phyloP scores from a whole-genome alignment of 768 basidiomycete genomes.

The Agaricus blazei region DNA sequence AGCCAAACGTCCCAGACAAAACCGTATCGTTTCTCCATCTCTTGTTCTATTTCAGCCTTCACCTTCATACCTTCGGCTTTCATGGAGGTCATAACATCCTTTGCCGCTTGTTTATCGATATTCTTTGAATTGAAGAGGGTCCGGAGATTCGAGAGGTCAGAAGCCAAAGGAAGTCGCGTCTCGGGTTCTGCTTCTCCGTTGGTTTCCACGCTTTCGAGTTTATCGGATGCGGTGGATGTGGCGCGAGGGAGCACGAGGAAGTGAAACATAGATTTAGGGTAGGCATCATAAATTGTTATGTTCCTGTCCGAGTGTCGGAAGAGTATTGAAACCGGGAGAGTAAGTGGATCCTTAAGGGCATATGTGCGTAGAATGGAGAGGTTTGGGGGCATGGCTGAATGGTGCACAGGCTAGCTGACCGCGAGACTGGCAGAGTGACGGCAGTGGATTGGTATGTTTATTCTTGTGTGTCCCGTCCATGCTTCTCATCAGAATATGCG shows the following conservation, averaged over 20 bases:
- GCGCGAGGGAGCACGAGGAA: slow-evolving; percentile 78
- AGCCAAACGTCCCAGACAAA: slow-evolving; percentile 74
- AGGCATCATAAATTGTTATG: slow-evolving; percentile 69
- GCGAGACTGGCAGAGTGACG: no score
- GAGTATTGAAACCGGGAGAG: slow-evolving; percentile 55
- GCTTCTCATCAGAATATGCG: no score
- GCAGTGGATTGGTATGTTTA: no score
- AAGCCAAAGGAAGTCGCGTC: slow-evolving; percentile 13
- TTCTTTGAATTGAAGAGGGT: slow-evolving; percentile 40
- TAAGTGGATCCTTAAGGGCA: slow-evolving; percentile 45
- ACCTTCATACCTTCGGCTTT: slow-evolving; percentile 51
- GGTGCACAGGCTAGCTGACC: no score
- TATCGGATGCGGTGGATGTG: slow-evolving; percentile 1
- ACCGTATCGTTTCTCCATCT: slow-evolving; percentile 73
- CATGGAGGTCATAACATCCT: slow-evolving; percentile 46
- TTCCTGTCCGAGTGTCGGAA: slow-evolving; percentile 50
- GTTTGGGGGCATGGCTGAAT: slow-evolving; percentile 21
- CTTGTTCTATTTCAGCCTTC: slow-evolving; percentile 61
- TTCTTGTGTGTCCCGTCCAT: background rate
- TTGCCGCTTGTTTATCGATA: slow-evolving; percentile 45
- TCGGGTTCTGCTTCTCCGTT: slow-evolving; percentile 15
- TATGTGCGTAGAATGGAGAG: slow-evolving; percentile 59
- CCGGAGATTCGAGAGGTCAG: slow-evolving; percentile 48
- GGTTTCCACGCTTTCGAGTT: background rate
- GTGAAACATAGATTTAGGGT: slow-evolving; percentile 83